Conservation (phyloP, 2,329 filamentous ascomycete species). For the Pezicula neosporulosa region DNA sequence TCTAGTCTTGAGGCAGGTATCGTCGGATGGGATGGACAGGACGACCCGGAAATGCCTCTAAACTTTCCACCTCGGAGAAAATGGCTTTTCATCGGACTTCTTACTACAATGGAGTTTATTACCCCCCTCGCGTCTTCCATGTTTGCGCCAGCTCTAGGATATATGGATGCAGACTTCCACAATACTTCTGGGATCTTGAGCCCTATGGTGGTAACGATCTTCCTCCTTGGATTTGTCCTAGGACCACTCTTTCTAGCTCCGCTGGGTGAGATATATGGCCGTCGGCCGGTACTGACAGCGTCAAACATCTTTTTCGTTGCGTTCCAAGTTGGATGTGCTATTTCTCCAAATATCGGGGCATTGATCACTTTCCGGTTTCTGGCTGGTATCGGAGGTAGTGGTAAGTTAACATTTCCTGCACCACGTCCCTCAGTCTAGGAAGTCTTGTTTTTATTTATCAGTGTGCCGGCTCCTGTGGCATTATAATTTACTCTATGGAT, state of each 20-base stretch:
- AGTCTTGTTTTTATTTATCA: too few relatives aligned
- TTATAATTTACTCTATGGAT: too few relatives aligned
- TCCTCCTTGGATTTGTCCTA: conserved; percentile 47
- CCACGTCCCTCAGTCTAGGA: too few relatives aligned
- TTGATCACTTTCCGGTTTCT: conserved; percentile 46
- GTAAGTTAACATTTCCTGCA: not conserved
- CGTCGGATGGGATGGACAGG: conserved; percentile 57
- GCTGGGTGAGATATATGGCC: conserved; percentile 39
- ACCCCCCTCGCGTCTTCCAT: conserved; percentile 36
- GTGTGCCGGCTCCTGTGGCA: too few relatives aligned
- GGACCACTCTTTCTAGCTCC: conserved; percentile 42
- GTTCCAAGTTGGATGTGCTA: conserved; percentile 44
- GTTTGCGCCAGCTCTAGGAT: conserved; percentile 37
- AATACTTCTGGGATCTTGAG: conserved; percentile 19
- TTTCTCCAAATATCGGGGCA: conserved; percentile 33
- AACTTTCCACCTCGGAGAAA: conserved; percentile 40
- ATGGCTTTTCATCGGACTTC: conserved; percentile 24
- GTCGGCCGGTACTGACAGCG: conserved; percentile 36
- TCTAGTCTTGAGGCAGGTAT: conserved; percentile 49
- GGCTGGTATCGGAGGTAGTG: conserved; percentile 39
- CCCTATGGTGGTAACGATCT: conserved; percentile 38
- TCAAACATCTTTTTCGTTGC: conserved; percentile 47
- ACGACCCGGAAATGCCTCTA: conserved; percentile 54
- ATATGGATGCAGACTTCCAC: conserved; percentile 19
- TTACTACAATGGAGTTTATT: conserved; percentile 30